Conservation (phyloP, 179 eudicot species). For the Pouteria campechiana region DNA sequence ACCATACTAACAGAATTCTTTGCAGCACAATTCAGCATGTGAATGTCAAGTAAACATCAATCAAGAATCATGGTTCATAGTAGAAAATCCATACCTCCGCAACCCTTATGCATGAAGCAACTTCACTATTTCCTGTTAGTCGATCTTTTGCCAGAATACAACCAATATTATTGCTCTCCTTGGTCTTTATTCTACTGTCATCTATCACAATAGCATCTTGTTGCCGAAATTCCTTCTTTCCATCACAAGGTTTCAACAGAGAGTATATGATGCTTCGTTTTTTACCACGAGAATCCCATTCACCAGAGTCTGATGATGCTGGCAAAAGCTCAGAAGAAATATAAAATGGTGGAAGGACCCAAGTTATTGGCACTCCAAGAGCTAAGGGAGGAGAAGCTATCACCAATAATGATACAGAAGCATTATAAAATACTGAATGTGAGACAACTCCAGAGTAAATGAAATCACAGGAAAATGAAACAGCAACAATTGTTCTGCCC, state of each 20-base stretch:
- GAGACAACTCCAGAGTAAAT: constrained; percentile 31
- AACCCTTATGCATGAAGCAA: constrained; percentile 80
- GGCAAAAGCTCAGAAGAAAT: constrained; percentile 66
- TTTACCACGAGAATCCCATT: constrained; percentile 26
- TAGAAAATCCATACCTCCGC: constrained; percentile 56
- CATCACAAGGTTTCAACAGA: constrained; percentile 31
- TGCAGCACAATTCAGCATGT: too few relatives aligned
- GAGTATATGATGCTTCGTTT: constrained; percentile 52
- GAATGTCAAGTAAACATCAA: too few relatives aligned
- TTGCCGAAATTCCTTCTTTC: constrained; percentile 25
- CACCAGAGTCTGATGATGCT: constrained; percentile 25
- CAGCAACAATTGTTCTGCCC: constrained; percentile 51
- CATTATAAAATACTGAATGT: constrained; percentile 42
- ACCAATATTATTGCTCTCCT: constrained; percentile 40
- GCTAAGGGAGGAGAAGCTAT: constrained; percentile 81
- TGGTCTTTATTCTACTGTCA: constrained; percentile 56
- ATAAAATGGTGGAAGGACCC: constrained; percentile 89
- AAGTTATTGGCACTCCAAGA: constrained; percentile 69
- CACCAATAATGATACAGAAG: constrained; percentile 47
- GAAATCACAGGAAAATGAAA: constrained; percentile 71
- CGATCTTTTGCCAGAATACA: constrained; percentile 75
- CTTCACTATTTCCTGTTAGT: constrained; percentile 56
- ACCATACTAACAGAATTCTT: too few relatives aligned
- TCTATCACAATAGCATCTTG: constrained; percentile 34
- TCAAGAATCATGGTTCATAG: too few relatives aligned